A percentile compares a stretch with the other conserved stretches of the same genome.
phyloP scores from a whole-genome alignment of 345 rosid species.

The Eucalyptus camaldulensis region DNA sequence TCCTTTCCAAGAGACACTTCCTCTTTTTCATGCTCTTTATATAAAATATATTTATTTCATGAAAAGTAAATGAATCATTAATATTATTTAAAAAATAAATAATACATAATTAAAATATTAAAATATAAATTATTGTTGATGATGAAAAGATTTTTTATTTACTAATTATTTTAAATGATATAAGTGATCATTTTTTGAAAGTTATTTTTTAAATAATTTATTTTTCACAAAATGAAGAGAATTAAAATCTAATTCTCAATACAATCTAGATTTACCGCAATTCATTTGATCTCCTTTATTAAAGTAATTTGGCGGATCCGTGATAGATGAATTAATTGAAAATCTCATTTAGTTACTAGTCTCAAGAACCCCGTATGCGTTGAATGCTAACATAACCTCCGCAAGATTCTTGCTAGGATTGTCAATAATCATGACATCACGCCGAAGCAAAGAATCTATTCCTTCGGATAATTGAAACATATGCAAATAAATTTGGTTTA shows the following conservation, averaged over 20 bases:
- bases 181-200: too few relatives aligned
- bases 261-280: background rate
- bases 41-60: background rate
- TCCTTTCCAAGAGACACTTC: background rate
- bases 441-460: background rate
- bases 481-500: background rate
- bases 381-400: background rate
- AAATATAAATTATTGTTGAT: too few relatives aligned
- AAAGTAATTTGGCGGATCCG: background rate
- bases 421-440: background rate
- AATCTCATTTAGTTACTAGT: background rate
- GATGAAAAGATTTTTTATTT: too few relatives aligned
- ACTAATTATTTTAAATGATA: too few relatives aligned
- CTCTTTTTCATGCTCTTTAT: background rate
- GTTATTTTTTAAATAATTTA: too few relatives aligned
- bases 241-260: background rate
- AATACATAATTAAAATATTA: too few relatives aligned
- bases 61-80: background rate
- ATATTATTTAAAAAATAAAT: background rate
- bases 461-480: background rate
- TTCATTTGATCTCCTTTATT: background rate
- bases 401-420: background rate
- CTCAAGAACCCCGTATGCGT: background rate
- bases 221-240: rapidly evolving
- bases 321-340: background rate